These are phyloP conservation scores for Penicillium rolfsii DNA, from an alignment of 2,329 filamentous ascomycete genomes.

Conservation along the genomic window DNA sequence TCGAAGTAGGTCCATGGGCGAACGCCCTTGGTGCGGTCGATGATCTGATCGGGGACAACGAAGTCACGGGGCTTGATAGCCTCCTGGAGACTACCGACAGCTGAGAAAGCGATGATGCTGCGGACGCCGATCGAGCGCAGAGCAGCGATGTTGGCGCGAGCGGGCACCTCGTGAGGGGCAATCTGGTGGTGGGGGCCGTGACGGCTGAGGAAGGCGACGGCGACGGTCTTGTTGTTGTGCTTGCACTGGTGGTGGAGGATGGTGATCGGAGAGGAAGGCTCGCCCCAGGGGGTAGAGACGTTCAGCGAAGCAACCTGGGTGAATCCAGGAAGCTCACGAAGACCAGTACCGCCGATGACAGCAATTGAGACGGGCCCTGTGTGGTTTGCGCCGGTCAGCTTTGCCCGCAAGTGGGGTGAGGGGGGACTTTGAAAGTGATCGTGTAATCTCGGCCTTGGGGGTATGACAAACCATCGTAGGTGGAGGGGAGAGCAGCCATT, in stretches of 20 bases:
- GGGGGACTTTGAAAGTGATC: not conserved
- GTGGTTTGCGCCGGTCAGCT: constrained; percentile 20
- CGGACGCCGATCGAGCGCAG: constrained; percentile 86
- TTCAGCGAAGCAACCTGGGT: constrained; percentile 78
- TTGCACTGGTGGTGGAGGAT: constrained; percentile 85
- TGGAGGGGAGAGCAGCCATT: constrained; percentile 61
- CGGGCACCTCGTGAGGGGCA: constrained; percentile 92
- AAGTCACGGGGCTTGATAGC: constrained; percentile 95
- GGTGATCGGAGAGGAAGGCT: constrained; percentile 74
- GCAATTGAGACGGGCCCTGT: constrained; percentile 73
- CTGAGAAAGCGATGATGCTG: constrained; percentile 90
- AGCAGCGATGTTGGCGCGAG: constrained; percentile 97
- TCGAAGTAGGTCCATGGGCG: constrained; percentile 92
- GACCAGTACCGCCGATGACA: constrained; percentile 90
- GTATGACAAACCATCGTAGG: constrained; percentile 61
- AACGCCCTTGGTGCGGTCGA: constrained; percentile 94
- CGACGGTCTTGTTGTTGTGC: constrained; percentile 62
- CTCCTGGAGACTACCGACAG: constrained; percentile 89
- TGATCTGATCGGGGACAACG: constrained; percentile 92
- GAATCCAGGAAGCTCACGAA: constrained; percentile 85
- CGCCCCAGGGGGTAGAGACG: constrained; percentile 84
- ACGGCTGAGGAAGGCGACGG: constrained; percentile 88
- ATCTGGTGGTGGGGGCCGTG: constrained; percentile 88
- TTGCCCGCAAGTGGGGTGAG: constrained; percentile 19
- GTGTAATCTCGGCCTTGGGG: not conserved